Percentiles rank a stretch among this genome's conserved stretches.
Evolutionary conservation across 805 yeast genomes (phyloP).

Genomic region (Metschnikowia bowlesiae): DNA sequence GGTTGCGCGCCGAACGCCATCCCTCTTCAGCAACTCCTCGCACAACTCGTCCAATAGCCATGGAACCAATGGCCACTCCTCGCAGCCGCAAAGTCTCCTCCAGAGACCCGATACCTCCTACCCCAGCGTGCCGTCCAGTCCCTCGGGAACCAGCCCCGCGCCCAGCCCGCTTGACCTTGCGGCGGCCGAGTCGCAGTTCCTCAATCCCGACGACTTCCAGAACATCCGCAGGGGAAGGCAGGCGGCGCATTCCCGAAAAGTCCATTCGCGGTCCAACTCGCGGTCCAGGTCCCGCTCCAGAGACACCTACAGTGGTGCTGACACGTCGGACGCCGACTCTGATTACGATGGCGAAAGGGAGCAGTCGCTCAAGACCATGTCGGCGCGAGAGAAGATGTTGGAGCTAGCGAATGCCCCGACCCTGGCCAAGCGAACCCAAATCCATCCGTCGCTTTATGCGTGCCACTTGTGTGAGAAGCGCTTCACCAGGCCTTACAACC

Average conservation of each 20-base stretch:
- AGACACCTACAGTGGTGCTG: conserved; percentile 6
- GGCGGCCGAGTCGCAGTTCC: conserved; percentile 14
- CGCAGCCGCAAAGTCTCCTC: not conserved
- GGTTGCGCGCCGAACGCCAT: conserved; percentile 46
- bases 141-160: conserved; percentile 6
- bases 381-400: conserved; percentile 54
- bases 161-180: conserved; percentile 12
- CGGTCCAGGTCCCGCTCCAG: conserved; percentile 29
- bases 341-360: conserved; percentile 12
- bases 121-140: conserved; percentile 1
- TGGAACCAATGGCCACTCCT: conserved; percentile 9
- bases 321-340: conserved; percentile 19
- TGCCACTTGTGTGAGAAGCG: conserved; percentile 82
- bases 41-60: conserved; percentile 37
- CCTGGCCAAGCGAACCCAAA: conserved; percentile 54
- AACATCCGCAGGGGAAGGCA: conserved; percentile 41
- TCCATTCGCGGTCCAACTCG: conserved; percentile 13
- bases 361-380: conserved; percentile 8
- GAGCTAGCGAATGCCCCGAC: conserved; percentile 60
- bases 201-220: conserved; percentile 37
- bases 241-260: conserved; percentile 23
- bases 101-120: not conserved
- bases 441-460: conserved; percentile 68
- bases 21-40: conserved; percentile 51
- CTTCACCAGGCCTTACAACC: conserved; percentile 89